These are phyloP conservation scores for Boletus huronensis DNA, from an alignment of 768 basidiomycete genomes.

Conservation along the genomic window DNA sequence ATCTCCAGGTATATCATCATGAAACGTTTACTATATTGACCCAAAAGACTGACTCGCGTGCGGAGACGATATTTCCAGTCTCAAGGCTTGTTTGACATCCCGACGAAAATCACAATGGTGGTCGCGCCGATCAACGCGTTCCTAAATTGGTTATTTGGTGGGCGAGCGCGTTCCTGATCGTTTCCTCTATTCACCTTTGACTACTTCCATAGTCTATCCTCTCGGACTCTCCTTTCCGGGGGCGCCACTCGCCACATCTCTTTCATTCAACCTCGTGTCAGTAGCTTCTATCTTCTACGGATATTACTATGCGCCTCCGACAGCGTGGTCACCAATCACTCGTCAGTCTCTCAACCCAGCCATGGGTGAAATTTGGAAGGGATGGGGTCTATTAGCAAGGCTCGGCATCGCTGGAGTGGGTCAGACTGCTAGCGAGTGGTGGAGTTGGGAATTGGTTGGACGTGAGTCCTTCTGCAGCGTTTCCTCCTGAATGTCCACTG, in stretches of 20 bases:
- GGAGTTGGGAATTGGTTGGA: conserved; percentile 90
- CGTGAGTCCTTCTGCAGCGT: conserved; percentile 19
- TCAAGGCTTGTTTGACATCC: conserved; percentile 81
- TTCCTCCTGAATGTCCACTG: not conserved
- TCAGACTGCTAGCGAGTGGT: conserved; percentile 91
- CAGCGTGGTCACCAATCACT: conserved; percentile 66
- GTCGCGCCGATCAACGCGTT: conserved; percentile 84
- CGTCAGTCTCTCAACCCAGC: conserved; percentile 42
- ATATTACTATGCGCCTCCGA: conserved; percentile 53
- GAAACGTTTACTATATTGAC: not conserved
- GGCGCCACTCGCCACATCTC: conserved; percentile 84
- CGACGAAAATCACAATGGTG: conserved; percentile 77
- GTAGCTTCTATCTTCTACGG: conserved; percentile 61
- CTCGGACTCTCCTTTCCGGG: conserved; percentile 87
- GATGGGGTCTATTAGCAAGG: conserved; percentile 62
- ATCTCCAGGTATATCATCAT: conserved; percentile 44
- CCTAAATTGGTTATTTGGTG: conserved; percentile 84
- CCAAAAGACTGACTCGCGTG: not conserved
- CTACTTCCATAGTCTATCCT: conserved; percentile 32
- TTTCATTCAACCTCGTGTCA: conserved; percentile 85
- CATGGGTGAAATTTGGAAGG: conserved; percentile 58
- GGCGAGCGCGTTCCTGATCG: conserved; percentile 4
- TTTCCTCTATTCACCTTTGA: conserved; percentile 1
- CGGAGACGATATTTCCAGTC: conserved; percentile 62
- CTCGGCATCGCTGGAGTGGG: conserved; percentile 80